These are phyloP conservation scores for Oxytropis ochrocephala DNA, from an alignment of 306 rosid species.

Conservation along the genomic window DNA sequence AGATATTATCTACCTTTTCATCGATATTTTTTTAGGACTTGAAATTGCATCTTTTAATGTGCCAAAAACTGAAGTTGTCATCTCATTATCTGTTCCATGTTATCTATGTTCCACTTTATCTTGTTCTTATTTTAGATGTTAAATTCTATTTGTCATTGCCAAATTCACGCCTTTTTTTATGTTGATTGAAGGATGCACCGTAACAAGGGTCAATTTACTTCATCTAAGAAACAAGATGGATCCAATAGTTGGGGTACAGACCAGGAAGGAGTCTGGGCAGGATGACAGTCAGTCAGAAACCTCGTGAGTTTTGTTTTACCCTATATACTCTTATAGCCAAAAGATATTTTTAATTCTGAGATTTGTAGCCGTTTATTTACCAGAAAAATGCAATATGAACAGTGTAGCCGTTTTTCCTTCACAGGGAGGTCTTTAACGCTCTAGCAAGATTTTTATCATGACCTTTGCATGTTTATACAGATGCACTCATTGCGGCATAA, in stretches of 20 bases:
- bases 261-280: conserved; percentile 67
- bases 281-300: conserved; percentile 64
- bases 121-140: conserved; percentile 7
- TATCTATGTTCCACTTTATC: background rate
- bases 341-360: background rate
- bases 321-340: background rate
- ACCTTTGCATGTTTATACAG: conserved; percentile 37
- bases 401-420: background rate
- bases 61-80: background rate
- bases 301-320: conserved; percentile 51
- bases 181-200: conserved; percentile 81
- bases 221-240: conserved; percentile 76
- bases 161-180: conserved; percentile 15
- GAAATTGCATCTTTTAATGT: background rate
- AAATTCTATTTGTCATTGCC: background rate
- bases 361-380: background rate
- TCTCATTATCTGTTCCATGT: background rate
- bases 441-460: background rate
- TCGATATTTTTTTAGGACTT: background rate
- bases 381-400: background rate
- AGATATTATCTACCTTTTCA: background rate
- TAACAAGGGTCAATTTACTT: conserved; percentile 90
- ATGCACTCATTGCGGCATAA: conserved; percentile 79
- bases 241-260: conserved; percentile 45
- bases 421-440: background rate